phyloP scores from a whole-genome alignment of 345 rosid species.

The Brassica incana region DNA sequence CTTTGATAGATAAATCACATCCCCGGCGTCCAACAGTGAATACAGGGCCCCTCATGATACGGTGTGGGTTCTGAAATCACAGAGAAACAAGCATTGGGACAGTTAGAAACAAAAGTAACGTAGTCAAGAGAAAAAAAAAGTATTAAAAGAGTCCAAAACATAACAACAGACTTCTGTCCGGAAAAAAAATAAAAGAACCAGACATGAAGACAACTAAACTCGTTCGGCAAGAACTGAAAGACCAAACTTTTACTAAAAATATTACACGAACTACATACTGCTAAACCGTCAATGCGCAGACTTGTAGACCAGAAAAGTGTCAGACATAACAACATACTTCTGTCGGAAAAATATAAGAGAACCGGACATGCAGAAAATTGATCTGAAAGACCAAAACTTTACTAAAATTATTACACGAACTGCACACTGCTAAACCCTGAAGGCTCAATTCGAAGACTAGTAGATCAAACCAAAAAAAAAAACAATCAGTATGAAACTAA shows the following conservation, averaged over 20 bases:
- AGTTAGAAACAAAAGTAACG: constrained; percentile 24
- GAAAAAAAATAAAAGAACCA: not conserved
- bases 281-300: constrained; percentile 11
- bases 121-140: not conserved
- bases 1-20: constrained; percentile 76
- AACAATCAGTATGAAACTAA: constrained; percentile 5
- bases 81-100: not conserved
- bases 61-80: constrained; percentile 69
- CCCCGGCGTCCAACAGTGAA: constrained; percentile 80
- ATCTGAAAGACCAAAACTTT: constrained; percentile 26
- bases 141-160: not conserved
- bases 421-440: constrained; percentile 11
- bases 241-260: not conserved
- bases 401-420: not conserved
- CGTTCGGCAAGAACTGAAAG: constrained; percentile 13
- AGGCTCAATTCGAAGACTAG: not conserved
- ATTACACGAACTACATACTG: not conserved
- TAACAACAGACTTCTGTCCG: not conserved
- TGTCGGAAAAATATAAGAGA: not conserved
- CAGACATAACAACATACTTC: not conserved
- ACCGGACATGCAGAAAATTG: constrained; percentile 16
- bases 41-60: constrained; percentile 53
- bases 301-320: not conserved
- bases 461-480: not conserved
- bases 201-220: constrained; percentile 12